Evolutionary conservation across 2,329 filamentous ascomycete species (phyloP), one percentile per base, ranked within the genome.

Genomic region (Zymoseptoria tritici): DNA sequence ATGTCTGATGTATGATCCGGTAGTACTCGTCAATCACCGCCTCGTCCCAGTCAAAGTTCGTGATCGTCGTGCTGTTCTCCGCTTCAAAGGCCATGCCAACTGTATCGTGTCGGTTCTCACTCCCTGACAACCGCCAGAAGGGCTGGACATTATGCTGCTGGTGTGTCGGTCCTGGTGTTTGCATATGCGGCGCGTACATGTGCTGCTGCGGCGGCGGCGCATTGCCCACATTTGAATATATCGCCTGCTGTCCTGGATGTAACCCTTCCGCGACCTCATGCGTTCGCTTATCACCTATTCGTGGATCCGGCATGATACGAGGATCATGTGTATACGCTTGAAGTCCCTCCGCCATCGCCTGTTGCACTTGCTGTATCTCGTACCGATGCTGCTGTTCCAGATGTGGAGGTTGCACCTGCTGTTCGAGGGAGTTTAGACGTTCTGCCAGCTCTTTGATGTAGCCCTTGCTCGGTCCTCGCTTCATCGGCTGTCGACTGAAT

Each of bases 401-500:
- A 24, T 68, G 64, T 19, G 66, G 64, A 21, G 68, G 70, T 13
- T 71, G 69, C 59, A 94, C 84, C 70, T 90, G 89, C 65, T 87
- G 88, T 72, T 96, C 91, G 52, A 96, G 86, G 51, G 84, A 87
- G 68, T 92, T 86, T 60, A 96, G 85, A 24, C 91, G 82, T 71
- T 96, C 91, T 22, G 91, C 90, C 21, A 96, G 82, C 73, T 96
- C 91, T 72, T 95, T 96, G 73, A 96, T 96, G 68, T 96, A 96
- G 16, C 91, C 91, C 82, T 96, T 96, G 71, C 88, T 94, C 2
- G 91, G 91, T 1, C 91, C 91, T 49, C 72, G 60, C 67, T 74
- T 96, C 80, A 94, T 90, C 0, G 90, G 91, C 57, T 94, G 87
- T 55, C 91, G 84, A 73, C 89, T 95, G 71, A 96, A 96, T 20